Evolutionary conservation across 768 basidiomycete genomes (phyloP).

Genomic region (Suillus subaureus): DNA sequence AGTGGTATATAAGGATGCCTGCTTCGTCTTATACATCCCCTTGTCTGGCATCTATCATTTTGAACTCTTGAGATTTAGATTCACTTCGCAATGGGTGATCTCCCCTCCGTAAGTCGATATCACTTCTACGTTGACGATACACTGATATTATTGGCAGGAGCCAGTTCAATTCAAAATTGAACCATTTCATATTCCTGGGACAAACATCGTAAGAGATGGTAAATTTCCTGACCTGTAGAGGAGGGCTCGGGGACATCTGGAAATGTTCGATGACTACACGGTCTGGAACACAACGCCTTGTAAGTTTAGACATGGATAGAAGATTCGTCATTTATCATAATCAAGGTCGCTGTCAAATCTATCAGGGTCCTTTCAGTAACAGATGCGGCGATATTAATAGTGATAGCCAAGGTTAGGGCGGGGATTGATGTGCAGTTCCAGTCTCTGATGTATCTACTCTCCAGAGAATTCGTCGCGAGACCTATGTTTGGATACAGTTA

Average conservation of each 20-base stretch:
- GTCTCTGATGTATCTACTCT: background rate
- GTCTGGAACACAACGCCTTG: background rate
- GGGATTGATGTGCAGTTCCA: background rate
- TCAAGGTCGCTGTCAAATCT: slow-evolving; percentile 13
- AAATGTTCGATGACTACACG: slow-evolving; percentile 4
- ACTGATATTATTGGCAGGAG: background rate
- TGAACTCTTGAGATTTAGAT: background rate
- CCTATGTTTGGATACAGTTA: slow-evolving; percentile 34
- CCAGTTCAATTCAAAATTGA: background rate
- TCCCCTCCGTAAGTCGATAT: background rate
- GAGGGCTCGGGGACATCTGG: slow-evolving; percentile 13
- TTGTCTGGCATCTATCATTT: background rate
- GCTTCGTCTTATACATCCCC: background rate
- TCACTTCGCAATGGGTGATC: background rate
- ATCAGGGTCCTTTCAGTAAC: background rate
- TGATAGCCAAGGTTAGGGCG: background rate
- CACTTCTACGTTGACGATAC: background rate
- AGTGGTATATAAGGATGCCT: background rate
- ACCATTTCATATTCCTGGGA: background rate
- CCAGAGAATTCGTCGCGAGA: slow-evolving; percentile 32
- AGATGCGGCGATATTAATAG: background rate
- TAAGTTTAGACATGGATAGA: background rate
- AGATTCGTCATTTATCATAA: background rate
- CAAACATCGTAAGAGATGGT: background rate
- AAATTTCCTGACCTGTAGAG: background rate